Conservation (phyloP, 2,329 filamentous ascomycete species). For the Colletotrichum nymphaeae region DNA sequence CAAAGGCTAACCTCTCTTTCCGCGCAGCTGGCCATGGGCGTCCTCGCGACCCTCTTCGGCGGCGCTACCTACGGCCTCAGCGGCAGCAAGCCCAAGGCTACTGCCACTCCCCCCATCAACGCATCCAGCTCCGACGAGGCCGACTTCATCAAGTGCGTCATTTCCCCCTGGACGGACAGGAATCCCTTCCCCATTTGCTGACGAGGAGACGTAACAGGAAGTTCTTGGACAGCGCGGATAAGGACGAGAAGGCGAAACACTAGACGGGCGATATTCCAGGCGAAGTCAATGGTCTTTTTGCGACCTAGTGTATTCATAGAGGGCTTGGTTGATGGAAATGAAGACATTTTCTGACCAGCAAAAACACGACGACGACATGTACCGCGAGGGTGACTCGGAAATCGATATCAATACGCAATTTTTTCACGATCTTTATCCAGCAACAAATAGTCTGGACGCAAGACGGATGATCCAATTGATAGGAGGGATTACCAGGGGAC, state of each 20-base stretch:
- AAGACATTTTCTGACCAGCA: constrained; percentile 33
- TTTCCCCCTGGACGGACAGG: background rate
- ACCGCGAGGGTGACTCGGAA: background rate
- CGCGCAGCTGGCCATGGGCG: constrained; percentile 66
- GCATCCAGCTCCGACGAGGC: constrained; percentile 71
- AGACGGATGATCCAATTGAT: background rate
- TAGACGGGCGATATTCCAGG: constrained; percentile 41
- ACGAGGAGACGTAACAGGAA: constrained; percentile 50
- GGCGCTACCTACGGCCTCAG: constrained; percentile 52
- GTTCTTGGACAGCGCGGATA: constrained; percentile 57
- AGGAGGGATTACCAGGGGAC: background rate
- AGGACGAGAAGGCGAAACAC: constrained; percentile 56
- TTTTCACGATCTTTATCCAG: background rate
- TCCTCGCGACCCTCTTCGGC: constrained; percentile 61
- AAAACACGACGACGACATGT: constrained; percentile 1
- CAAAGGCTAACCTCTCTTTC: constrained; percentile 37
- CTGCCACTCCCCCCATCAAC: constrained; percentile 68
- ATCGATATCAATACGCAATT: background rate
- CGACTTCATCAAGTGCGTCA: constrained; percentile 72
- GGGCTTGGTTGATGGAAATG: constrained; percentile 29
- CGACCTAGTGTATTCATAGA: constrained; percentile 36
- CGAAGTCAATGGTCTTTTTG: constrained; percentile 29
- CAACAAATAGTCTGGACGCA: background rate
- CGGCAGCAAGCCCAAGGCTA: constrained; percentile 55
- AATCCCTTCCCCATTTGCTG: background rate